Evolutionary conservation across 2,329 filamentous ascomycete species (phyloP), one percentile per base, ranked within the genome.

Genomic region (Orbilia oligospora): DNA sequence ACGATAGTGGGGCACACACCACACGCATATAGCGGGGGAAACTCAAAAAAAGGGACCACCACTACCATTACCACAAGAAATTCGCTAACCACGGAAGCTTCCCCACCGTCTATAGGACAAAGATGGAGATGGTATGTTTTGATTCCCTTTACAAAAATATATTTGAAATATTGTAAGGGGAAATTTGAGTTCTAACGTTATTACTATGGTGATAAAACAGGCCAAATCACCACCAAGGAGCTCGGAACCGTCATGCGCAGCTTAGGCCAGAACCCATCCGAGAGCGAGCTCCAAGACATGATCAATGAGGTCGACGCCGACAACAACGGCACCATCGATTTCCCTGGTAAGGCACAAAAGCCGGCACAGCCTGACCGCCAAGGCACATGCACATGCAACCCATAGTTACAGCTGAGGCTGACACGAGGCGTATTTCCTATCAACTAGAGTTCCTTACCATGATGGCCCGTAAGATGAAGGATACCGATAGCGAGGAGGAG

Each of bases 391-490:
- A 9, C n/a, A 46, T 20, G 44, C 48, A n/a, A 6, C 27, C 30
- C 27, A 18, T 12, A 18, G 48, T 20, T 16, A 46, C 56, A 65
- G 58, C 55, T 76, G 48, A 58, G 49, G 51, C 63, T 68, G 46
- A 58, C 58, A 49, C n/a, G 36, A 24, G 53, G 53, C 51, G 49
- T 69, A 56, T 41, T 69, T 51, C 56, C 10, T 22, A 16, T 67
- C 36, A 38, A 38, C 53, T 83, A 95, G 93, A 96, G 84, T 96
- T 96, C 86, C 88, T 96, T 80, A 96, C 93, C 81, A 96, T 96
- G 93, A 96, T 96, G 93, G 93, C 93, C 78, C 90, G 93, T 84
- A 96, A 96, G 87, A 96, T 96, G 93, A 95, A 95, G 88, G 93
- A 95, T 83, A 96, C 93, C 82, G 93, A 96, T 84, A 95, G 92